phyloP scores from a whole-genome alignment of 2,329 filamentous ascomycete genomes.

The Monosporascus cannonballus region DNA sequence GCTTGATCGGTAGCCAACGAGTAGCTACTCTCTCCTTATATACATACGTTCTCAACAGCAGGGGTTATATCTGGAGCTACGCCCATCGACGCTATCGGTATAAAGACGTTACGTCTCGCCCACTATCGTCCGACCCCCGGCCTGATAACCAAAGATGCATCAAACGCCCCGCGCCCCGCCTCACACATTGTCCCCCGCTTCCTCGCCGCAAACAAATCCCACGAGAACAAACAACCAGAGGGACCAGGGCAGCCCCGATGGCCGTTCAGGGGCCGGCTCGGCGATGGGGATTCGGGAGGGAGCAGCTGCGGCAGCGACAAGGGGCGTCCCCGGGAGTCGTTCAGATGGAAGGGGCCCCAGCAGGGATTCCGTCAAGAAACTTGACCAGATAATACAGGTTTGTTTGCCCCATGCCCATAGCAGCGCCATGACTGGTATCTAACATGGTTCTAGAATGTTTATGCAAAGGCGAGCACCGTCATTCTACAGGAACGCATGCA shows the following conservation, averaged over 20 bases:
- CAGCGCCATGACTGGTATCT: slow-evolving; percentile 5
- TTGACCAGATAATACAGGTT: slow-evolving; percentile 93
- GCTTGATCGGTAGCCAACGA: neutral
- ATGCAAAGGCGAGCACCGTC: slow-evolving; percentile 78
- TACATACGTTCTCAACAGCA: neutral
- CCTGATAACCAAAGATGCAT: slow-evolving; percentile 59
- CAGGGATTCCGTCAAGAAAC: slow-evolving; percentile 66
- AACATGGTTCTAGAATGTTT: slow-evolving; percentile 64
- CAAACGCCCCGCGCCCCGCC: slow-evolving; percentile 77
- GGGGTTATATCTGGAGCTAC: neutral
- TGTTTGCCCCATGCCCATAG: slow-evolving; percentile 11
- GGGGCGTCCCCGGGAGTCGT: slow-evolving; percentile 37
- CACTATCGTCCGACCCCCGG: slow-evolving; percentile 2
- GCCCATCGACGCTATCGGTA: neutral
- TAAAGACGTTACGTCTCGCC: neutral
- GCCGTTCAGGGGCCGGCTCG: slow-evolving; percentile 37
- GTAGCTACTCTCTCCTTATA: neutral
- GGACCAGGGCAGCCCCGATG: slow-evolving; percentile 45
- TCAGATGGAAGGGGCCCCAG: slow-evolving; percentile 41
- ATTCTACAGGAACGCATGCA: slow-evolving; percentile 76
- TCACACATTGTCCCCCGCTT: slow-evolving; percentile 65
- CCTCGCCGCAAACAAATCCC: slow-evolving; percentile 66
- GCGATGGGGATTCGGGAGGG: slow-evolving; percentile 35
- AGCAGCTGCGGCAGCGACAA: slow-evolving; percentile 30
- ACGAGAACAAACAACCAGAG: slow-evolving; percentile 67